Evolutionary conservation across 768 basidiomycete genomes (phyloP).

Genomic region (Cystobasidium onofrii): DNA sequence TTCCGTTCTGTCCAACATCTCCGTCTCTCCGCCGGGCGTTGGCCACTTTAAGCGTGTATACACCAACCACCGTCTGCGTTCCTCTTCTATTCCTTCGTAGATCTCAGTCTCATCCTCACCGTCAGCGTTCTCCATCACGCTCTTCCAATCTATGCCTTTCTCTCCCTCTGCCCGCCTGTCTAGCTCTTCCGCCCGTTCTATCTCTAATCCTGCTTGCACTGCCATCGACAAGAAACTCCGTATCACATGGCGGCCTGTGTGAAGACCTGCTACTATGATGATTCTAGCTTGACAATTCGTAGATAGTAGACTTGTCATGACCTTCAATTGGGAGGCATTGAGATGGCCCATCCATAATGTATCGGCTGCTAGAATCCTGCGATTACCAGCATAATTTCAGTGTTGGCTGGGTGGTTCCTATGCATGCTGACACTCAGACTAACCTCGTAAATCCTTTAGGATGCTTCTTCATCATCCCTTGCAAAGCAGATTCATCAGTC

Average conservation of each 20-base stretch:
- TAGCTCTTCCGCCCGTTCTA: neutral
- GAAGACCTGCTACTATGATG: slow-evolving; percentile 17
- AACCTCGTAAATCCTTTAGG: slow-evolving; percentile 23
- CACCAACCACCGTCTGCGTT: neutral
- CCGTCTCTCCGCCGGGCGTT: neutral
- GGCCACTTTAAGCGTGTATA: neutral
- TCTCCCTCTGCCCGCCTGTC: neutral
- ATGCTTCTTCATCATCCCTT: neutral
- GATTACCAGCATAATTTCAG: neutral
- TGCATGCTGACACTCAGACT: neutral
- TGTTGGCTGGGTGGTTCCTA: too few relatives aligned
- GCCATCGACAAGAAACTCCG: neutral
- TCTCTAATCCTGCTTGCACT: neutral
- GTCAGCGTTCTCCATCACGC: neutral
- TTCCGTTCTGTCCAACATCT: neutral
- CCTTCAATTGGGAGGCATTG: slow-evolving; percentile 3
- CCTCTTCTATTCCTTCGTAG: slow-evolving; percentile 3
- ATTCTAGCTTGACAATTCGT: neutral
- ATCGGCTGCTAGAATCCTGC: slow-evolving; percentile 23
- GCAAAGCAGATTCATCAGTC: slow-evolving; percentile 9
- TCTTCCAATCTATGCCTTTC: slow-evolving; percentile 15
- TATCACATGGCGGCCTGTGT: slow-evolving; percentile 6
- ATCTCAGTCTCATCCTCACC: neutral
- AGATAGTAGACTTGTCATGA: neutral
- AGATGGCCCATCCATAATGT: slow-evolving; percentile 24